These are phyloP conservation scores for Chalara sp. DNA, from an alignment of 2,329 filamentous ascomycete species.

Conservation along the genomic window DNA sequence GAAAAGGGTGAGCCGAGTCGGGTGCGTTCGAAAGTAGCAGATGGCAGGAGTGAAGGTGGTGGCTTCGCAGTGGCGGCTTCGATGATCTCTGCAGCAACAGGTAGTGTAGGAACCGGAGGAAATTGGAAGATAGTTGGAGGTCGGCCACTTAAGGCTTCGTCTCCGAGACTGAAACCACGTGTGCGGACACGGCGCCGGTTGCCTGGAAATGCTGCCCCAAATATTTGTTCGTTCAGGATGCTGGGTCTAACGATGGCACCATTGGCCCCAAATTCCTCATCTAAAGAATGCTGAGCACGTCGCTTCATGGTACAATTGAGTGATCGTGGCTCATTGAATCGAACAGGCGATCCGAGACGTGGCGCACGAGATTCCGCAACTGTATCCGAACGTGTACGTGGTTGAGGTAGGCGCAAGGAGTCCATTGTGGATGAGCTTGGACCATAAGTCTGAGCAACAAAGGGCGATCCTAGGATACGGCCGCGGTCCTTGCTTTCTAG, in stretches of 20 bases:
- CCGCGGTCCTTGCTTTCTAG: neutral
- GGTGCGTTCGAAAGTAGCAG: conserved; percentile 23
- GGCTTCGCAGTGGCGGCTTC: conserved; percentile 4
- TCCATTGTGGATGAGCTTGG: conserved; percentile 44
- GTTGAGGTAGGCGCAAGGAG: conserved; percentile 9
- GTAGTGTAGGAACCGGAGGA: neutral
- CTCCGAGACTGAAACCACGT: conserved; percentile 27
- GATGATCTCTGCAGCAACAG: neutral
- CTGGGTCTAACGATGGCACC: conserved; percentile 20
- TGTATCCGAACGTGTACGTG: conserved; percentile 10
- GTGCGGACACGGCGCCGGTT: conserved; percentile 24
- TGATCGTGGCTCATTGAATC: conserved; percentile 18
- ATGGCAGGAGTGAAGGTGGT: conserved; percentile 21
- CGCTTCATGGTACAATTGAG: conserved; percentile 24
- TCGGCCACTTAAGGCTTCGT: conserved; percentile 15
- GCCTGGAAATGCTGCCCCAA: conserved; percentile 15
- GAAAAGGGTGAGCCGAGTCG: conserved; percentile 55
- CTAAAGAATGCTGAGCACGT: conserved; percentile 21
- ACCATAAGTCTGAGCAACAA: conserved; percentile 52
- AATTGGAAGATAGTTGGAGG: conserved; percentile 15
- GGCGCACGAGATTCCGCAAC: conserved; percentile 1
- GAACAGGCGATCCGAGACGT: conserved; percentile 23
- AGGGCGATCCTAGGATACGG: conserved; percentile 27
- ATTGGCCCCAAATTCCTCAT: conserved; percentile 21
- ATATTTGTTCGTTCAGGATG: conserved; percentile 25